Evolutionary conservation across 139 green algal genomes (phyloP).

Genomic region (Astrephomene gubernaculifera): DNA sequence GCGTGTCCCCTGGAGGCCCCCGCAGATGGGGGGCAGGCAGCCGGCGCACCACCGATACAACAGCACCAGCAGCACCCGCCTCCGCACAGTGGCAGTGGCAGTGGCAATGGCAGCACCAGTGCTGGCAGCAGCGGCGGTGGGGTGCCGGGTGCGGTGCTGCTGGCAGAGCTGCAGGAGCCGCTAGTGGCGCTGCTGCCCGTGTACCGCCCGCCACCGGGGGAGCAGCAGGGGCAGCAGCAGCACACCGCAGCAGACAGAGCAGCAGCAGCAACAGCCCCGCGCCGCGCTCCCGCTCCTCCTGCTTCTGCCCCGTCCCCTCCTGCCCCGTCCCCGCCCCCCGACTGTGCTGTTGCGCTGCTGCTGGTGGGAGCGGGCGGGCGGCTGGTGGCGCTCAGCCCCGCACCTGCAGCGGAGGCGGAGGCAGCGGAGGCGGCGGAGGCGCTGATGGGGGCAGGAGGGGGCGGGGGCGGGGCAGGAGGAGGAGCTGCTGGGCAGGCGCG

Average conservation of each 20-base stretch:
- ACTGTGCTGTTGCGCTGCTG: neutral
- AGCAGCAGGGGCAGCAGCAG: neutral
- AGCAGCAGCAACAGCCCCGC: too few species aligned
- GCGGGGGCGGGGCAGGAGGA: neutral
- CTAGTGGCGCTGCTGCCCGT: slow-evolving; percentile 26
- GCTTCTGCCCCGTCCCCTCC: too few species aligned
- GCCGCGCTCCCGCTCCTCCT: too few species aligned
- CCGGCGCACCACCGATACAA: neutral
- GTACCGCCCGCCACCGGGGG: neutral
- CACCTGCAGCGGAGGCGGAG: neutral
- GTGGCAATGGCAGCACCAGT: neutral
- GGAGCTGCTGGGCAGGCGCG: neutral
- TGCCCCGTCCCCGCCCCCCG: too few species aligned
- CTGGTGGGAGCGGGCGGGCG: slow-evolving; percentile 23
- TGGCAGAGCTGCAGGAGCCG: slow-evolving; percentile 41
- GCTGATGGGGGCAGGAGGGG: neutral
- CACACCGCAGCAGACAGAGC: too few species aligned
- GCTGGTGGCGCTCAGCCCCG: slow-evolving; percentile 22
- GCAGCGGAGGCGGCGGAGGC: neutral
- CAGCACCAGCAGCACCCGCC: neutral
- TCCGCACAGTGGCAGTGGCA: neutral
- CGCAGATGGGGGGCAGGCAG: too few species aligned
- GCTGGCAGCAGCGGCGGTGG: neutral
- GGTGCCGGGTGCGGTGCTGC: neutral
- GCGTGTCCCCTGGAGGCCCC: neutral